Evolutionary conservation across 2,329 filamentous ascomycete species (phyloP).

Genomic region (Ploettnerulaceae sp.): DNA sequence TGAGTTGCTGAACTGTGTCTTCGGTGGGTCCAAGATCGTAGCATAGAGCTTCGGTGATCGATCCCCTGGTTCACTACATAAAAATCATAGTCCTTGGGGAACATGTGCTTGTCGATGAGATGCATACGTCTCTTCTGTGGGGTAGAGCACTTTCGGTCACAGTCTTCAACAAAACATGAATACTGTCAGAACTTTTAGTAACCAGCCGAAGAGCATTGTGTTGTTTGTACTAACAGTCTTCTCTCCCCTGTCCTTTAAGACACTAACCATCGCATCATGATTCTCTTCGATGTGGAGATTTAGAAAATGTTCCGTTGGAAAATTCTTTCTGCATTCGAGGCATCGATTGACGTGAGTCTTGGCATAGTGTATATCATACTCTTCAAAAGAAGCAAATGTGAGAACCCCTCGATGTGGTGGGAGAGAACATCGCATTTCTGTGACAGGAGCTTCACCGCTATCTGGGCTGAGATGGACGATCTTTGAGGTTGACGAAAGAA

Average conservation of each 20-base stretch:
- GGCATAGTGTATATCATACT: slow-evolving; percentile 83
- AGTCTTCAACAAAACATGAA: slow-evolving; percentile 84
- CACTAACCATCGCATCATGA: slow-evolving; percentile 74
- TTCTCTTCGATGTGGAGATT: slow-evolving; percentile 84
- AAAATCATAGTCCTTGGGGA: slow-evolving; percentile 85
- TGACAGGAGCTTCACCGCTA: slow-evolving; percentile 27
- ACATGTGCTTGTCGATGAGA: slow-evolving; percentile 90
- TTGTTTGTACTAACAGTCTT: slow-evolving; percentile 61
- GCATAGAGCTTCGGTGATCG: slow-evolving; percentile 74
- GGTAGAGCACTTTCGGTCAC: slow-evolving; percentile 77
- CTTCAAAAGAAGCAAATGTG: slow-evolving; percentile 67
- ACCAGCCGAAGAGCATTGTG: background rate
- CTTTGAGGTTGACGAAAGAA: slow-evolving; percentile 42
- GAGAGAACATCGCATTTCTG: slow-evolving; percentile 70
- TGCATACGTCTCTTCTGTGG: slow-evolving; percentile 82
- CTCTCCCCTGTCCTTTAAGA: slow-evolving; percentile 73
- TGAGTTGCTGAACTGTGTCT: slow-evolving; percentile 43
- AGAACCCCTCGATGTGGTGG: slow-evolving; percentile 71
- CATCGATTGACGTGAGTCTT: slow-evolving; percentile 81
- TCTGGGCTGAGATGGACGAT: slow-evolving; percentile 61
- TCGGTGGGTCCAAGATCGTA: slow-evolving; percentile 53
- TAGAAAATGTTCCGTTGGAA: slow-evolving; percentile 78
- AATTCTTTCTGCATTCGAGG: slow-evolving; percentile 77
- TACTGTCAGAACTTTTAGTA: slow-evolving; percentile 48
- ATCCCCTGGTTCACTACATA: slow-evolving; percentile 84